Base-by-base conservation (phyloP, 768 basidiomycete genomes). In the Russula lepida region DNA sequence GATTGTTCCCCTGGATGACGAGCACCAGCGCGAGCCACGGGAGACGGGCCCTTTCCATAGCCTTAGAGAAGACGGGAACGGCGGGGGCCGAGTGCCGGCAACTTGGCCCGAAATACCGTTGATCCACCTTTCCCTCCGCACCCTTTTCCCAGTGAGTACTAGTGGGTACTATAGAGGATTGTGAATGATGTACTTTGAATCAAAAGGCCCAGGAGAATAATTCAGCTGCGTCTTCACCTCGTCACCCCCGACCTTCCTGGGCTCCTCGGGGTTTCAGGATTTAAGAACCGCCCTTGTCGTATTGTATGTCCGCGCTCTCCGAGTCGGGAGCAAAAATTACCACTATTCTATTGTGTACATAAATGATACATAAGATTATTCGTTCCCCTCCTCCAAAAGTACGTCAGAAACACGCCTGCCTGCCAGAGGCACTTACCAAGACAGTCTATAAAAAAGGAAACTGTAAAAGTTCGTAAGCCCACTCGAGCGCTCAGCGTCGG, bases 251-350 rank as follows among this genome's bases (percentile, higher is more conserved):
- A 30, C 44, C 35, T 27, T 33, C 41, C 52, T 32, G 8, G 43
- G 15, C 13, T 25, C 41, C 60, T 61, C 60, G 60, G 49, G 49
- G 54, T 62, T 62, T 62, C 60, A 62, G 60, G 46, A 46, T 56
- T 56, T 21, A 47, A 51, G 41, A 56, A 56, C 54, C 54, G 21
- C 23, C 60, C 30, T 1, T 33, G 32, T 12, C 11, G 32, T 32
- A 32, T 32, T 32, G 7, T 32, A 59, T 33, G 30, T 52, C 58
- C 58, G 48, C 39, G 57, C 49, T 32, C n/a, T 41, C n/a, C n/a
- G n/a, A n/a, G n/a, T n/a, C 46, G 59, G 39, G 13, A 25, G 23
- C n/a, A 44, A 32, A 43, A 43, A 41, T 27, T 27, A 13, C n/a
- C 13, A 37, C 32, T 25, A 43, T 17, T 12, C 30, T 33, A 44